phyloP scores from a whole-genome alignment of 129 eudicot genomes.

The Saussurea involucrata region DNA sequence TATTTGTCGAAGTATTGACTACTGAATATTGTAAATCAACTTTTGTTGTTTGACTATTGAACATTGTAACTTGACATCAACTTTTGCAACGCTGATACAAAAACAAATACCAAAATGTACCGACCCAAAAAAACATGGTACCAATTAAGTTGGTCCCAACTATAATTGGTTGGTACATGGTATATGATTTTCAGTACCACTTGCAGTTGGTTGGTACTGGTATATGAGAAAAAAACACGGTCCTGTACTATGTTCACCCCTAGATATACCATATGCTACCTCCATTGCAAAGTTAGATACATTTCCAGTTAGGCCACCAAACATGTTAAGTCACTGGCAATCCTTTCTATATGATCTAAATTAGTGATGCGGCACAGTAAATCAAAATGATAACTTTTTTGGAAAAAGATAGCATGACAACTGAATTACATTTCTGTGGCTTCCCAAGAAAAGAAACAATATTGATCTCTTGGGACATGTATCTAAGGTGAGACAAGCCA shows the following conservation, averaged over 20 bases:
- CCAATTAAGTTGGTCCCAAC: background rate
- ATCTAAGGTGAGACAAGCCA: background rate
- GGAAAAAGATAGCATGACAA: background rate
- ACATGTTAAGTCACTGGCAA: background rate
- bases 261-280: background rate
- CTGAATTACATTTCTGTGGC: background rate
- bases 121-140: background rate
- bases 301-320: background rate
- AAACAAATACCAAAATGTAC: background rate
- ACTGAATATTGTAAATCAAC: background rate
- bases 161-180: background rate
- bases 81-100: background rate
- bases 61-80: background rate
- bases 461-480: background rate
- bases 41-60: background rate
- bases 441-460: background rate
- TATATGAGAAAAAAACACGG: background rate
- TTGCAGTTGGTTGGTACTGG: background rate
- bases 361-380: background rate
- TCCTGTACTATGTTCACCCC: background rate
- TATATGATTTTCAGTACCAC: background rate
- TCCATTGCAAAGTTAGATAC: background rate
- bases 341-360: background rate
- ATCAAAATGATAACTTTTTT: background rate
- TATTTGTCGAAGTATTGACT: background rate